phyloP scores from a whole-genome alignment of 2,329 filamentous ascomycete genomes.

The Parastagonospora avenae region DNA sequence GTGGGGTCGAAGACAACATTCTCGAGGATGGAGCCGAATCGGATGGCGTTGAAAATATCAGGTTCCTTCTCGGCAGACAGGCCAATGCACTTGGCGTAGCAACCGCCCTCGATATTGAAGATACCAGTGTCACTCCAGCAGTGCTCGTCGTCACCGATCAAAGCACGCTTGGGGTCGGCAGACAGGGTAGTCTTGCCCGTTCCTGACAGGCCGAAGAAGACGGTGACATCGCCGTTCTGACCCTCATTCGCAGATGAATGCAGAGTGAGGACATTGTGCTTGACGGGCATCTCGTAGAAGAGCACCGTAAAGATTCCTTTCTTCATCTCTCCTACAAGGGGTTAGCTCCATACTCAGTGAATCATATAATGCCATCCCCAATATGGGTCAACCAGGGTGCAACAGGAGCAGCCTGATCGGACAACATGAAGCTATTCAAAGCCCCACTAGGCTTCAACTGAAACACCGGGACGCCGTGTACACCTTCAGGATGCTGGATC shows the following conservation, averaged over 20 bases:
- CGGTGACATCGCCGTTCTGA: conserved; percentile 89
- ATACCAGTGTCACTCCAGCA: conserved; percentile 97
- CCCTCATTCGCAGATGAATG: conserved; percentile 99
- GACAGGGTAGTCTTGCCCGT: conserved; percentile 99
- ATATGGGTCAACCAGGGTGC: too few relatives aligned
- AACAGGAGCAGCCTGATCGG: too few relatives aligned
- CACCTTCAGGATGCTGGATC: too few relatives aligned
- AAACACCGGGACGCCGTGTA: too few relatives aligned
- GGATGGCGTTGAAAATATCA: conserved; percentile 95
- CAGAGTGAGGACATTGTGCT: conserved; percentile 97
- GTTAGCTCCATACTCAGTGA: conserved; percentile 12
- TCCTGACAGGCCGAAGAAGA: conserved; percentile 98
- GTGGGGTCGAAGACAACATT: conserved; percentile 97
- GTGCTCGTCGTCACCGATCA: conserved; percentile 99
- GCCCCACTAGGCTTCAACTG: too few relatives aligned
- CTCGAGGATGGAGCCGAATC: conserved; percentile 95
- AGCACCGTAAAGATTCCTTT: conserved; percentile 98
- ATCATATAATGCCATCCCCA: neutral
- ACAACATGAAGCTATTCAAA: too few relatives aligned
- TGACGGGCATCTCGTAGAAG: conserved; percentile 99
- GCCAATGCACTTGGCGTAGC: conserved; percentile 98
- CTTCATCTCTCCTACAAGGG: conserved; percentile 78
- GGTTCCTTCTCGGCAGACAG: conserved; percentile 98
- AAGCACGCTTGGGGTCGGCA: conserved; percentile 90
- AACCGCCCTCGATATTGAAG: conserved; percentile 99